These are phyloP conservation scores for Poterioochromonas sp. DNA, from an alignment of 352 stramenopile genomes.

Conservation along the genomic window DNA sequence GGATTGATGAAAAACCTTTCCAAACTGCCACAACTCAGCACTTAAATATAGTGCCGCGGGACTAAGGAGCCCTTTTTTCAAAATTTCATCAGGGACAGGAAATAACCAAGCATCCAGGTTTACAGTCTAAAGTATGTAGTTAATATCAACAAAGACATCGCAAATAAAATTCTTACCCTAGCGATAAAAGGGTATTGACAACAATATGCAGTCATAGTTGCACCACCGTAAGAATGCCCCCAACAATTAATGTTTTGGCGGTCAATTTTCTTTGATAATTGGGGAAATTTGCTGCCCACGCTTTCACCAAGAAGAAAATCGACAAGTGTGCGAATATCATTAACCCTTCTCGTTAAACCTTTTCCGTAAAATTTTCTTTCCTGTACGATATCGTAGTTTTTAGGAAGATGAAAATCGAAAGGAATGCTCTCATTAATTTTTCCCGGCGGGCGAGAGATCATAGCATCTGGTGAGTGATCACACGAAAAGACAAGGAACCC, in stretches of 20 bases:
- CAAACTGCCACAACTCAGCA: neutral
- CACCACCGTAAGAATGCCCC: conserved; percentile 15
- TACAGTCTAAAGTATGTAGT: too few relatives aligned
- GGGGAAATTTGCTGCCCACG: neutral
- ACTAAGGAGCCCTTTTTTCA: neutral
- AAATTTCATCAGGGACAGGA: neutral
- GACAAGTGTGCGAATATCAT: neutral
- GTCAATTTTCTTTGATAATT: neutral
- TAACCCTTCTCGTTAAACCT: neutral
- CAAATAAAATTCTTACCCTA: neutral
- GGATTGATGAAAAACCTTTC: neutral
- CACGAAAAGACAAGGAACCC: neutral
- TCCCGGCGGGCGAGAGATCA: neutral
- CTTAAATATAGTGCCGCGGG: neutral
- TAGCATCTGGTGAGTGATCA: neutral
- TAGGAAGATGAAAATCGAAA: neutral
- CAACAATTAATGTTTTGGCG: neutral
- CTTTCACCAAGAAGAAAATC: neutral
- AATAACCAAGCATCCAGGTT: conserved; percentile 1
- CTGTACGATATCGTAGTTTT: neutral
- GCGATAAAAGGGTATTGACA: neutral
- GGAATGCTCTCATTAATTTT: neutral
- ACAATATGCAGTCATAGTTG: neutral
- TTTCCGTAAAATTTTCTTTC: neutral
- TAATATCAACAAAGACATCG: too few relatives aligned